Base-by-base conservation (phyloP, 1,284 basidiomycete species). In the Coniferiporia weirii region DNA sequence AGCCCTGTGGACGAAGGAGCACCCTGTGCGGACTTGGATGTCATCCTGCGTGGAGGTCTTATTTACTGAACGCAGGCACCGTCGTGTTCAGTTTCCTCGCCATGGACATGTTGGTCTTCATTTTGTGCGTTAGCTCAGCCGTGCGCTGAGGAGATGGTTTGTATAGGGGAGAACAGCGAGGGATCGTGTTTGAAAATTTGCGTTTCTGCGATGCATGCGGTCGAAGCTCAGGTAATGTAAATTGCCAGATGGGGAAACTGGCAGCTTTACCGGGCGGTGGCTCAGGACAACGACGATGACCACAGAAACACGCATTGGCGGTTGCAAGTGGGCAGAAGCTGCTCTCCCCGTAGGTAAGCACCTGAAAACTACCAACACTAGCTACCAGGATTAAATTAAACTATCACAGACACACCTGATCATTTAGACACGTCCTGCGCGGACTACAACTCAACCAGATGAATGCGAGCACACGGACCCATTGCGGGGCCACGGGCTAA, bases 341-440 rank as follows among this genome's bases (percentile, higher is more conserved):
- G 27, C 64, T 75, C 53, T 64, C 73, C 19, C 73, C 75, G 64
- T 74, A 76, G 67, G 74, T 71, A 13, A 19, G 38, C n/a, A 44
- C 34, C 46, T 47, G n/a, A n/a, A n/a, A n/a, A n/a, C n/a, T n/a
- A n/a, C n/a, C 38, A 36, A 38, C 5, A 38, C 8, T n/a, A 43
- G 10, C 5, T 3, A 4, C 43, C 12, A 3, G 12, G 22, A 38
- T n/a, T 20, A 27, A 36, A 60, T 38, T 7, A 1, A 15, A 19
- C 38, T 48, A 60, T 27, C 13, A 19, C 68, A 92, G 80, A 82
- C 90, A 32, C 95, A 95, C 17, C 84, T 82, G 61, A 82, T 99
- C 7, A 95, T 97, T 1, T 96, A 99, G 75, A 90, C 93, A 67
- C 89, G 97, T 22, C 85, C 99, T 7, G 95, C 96, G 4, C 20